A percentile compares a stretch with the other conserved stretches of the same genome.
These are phyloP conservation scores for Boletus rubroflammeus DNA, from an alignment of 768 basidiomycete genomes.

Conservation along the genomic window DNA sequence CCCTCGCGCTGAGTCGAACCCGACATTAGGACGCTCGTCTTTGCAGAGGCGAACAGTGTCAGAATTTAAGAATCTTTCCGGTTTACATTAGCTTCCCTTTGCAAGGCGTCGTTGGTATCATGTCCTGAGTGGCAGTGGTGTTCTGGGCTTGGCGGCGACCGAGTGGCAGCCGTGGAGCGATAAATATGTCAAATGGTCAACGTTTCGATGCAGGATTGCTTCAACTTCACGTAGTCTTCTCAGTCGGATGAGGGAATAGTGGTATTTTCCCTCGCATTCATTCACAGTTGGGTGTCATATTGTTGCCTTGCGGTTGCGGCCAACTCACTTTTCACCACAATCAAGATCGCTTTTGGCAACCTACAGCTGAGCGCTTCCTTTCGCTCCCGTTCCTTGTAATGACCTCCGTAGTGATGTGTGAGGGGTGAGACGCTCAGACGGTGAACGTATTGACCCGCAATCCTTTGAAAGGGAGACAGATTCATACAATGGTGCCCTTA, in stretches of 20 bases:
- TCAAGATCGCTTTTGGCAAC: not conserved
- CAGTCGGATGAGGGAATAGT: not conserved
- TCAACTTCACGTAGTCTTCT: not conserved
- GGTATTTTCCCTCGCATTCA: not conserved
- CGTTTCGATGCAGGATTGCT: not conserved
- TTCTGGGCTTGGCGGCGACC: conserved; percentile 1
- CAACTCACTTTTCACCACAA: not conserved
- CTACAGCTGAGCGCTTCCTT: not conserved
- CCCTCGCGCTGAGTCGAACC: not conserved
- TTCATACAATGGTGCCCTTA: not conserved
- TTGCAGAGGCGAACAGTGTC: not conserved
- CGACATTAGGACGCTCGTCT: not conserved
- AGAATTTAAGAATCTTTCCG: not conserved
- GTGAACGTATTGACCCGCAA: not conserved
- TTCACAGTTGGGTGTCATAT: not conserved
- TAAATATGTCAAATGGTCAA: not conserved
- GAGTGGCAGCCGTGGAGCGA: not conserved
- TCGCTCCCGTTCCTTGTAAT: not conserved
- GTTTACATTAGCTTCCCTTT: not conserved
- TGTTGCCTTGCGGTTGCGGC: conserved; percentile 1
- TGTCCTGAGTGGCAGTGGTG: not conserved
- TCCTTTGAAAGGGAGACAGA: not conserved
- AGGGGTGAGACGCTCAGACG: not conserved
- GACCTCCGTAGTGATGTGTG: not conserved
- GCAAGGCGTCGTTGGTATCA: not conserved